Evolutionary conservation across 495 filamentous ascomycete genomes (phyloP).

Genomic region (Penicillium malachiteum): DNA sequence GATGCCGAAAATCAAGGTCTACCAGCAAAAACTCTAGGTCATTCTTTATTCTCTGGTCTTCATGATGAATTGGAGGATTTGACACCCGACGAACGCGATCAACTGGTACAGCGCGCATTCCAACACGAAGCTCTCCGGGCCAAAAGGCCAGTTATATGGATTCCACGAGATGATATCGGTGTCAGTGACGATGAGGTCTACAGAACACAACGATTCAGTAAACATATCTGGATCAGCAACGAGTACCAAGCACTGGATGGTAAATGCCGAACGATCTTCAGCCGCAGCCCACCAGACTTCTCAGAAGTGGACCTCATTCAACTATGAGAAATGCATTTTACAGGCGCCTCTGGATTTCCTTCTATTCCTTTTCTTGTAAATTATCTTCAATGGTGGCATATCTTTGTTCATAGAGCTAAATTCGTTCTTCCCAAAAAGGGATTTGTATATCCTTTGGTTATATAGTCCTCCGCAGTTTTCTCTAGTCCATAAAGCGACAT

Average conservation of each 20-base stretch:
- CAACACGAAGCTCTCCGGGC: conserved; percentile 86
- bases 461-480: background rate
- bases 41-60: conserved; percentile 80
- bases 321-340: conserved; percentile 47
- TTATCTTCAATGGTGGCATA: conserved; percentile 25
- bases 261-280: conserved; percentile 82
- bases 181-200: conserved; percentile 88
- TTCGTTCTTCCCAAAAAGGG: conserved; percentile 1
- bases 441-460: background rate
- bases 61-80: conserved; percentile 93
- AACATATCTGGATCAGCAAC: conserved; percentile 92
- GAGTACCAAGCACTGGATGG: conserved; percentile 83
- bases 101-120: conserved; percentile 84
- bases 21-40: conserved; percentile 55
- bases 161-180: conserved; percentile 87
- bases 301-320: conserved; percentile 87
- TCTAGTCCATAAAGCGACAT: conserved; percentile 60
- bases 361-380: conserved; percentile 14
- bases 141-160: conserved; percentile 86
- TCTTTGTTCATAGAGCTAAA: conserved; percentile 15
- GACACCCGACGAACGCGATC: conserved; percentile 85
- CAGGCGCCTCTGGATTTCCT: conserved; percentile 11
- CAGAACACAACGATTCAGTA: conserved; percentile 71
- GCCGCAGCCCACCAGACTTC: conserved; percentile 87
- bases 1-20: conserved; percentile 68